phyloP scores from a whole-genome alignment of 805 yeast genomes.

The Metschnikowia kunwiensis region DNA sequence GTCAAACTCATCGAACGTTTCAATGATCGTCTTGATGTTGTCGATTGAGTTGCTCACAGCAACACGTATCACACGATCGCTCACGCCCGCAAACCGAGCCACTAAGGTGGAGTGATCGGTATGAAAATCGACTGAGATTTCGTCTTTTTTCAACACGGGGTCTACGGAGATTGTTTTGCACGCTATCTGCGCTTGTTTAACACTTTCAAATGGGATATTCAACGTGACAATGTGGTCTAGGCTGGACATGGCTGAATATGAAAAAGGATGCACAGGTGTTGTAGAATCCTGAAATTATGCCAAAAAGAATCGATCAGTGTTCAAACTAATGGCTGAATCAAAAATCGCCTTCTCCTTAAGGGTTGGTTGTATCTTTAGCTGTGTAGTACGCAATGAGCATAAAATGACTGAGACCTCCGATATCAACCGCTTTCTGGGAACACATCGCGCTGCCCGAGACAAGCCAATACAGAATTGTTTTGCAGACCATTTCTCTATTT shows the following conservation, averaged over 20 bases:
- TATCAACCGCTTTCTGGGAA: no score
- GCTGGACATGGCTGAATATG: conserved; percentile 11
- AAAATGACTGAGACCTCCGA: no score
- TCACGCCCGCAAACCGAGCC: conserved; percentile 54
- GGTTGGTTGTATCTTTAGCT: no score
- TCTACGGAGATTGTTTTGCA: conserved; percentile 64
- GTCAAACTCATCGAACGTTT: conserved; percentile 73
- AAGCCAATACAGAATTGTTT: no score
- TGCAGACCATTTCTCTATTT: no score
- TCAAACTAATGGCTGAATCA: no score
- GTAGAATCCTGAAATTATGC: no score
- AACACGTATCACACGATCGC: conserved; percentile 76
- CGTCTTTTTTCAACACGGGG: conserved; percentile 72
- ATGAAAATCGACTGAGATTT: conserved; percentile 49
- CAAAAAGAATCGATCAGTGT: no score
- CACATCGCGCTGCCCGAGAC: no score
- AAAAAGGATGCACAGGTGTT: no score
- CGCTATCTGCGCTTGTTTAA: conserved; percentile 63
- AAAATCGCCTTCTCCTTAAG: no score
- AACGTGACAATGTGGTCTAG: conserved; percentile 30
- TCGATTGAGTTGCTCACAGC: conserved; percentile 82
- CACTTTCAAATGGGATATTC: conserved; percentile 60
- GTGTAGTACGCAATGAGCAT: no score
- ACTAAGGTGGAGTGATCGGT: conserved; percentile 35
- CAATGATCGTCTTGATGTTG: conserved; percentile 70